These are phyloP conservation scores for Lycium ferocissimum DNA, from an alignment of 257 asterid genomes.

Conservation along the genomic window DNA sequence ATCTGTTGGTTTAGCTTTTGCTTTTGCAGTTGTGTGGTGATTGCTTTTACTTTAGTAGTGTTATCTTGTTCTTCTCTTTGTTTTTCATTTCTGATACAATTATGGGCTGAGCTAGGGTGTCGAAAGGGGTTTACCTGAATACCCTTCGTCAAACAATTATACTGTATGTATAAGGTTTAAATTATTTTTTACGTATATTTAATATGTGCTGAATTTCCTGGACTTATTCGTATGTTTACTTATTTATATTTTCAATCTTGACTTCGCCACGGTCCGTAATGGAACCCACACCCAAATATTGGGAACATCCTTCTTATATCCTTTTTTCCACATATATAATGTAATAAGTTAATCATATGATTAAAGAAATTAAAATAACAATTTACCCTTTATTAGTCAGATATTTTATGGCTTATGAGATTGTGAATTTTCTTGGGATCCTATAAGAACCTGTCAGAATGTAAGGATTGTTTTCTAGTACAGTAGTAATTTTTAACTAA, in stretches of 20 bases:
- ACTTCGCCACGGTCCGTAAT: no score
- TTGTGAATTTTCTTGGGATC: slow-evolving; percentile 43
- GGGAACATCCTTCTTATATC: background rate
- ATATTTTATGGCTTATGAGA: slow-evolving; percentile 24
- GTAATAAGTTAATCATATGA: background rate
- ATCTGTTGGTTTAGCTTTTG: background rate
- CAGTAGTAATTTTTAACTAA: background rate
- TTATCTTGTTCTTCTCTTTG: background rate
- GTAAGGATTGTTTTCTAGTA: slow-evolving; percentile 21
- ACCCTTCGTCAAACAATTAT: no score
- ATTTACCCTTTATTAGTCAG: background rate
- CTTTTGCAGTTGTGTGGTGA: background rate
- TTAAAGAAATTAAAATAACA: background rate
- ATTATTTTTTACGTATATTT: no score
- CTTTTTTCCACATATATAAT: no score
- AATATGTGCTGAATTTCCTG: no score
- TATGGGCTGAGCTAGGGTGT: no score
- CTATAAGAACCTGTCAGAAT: slow-evolving; percentile 40
- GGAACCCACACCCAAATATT: background rate
- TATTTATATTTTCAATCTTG: no score
- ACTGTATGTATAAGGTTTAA: no score
- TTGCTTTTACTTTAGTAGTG: background rate
- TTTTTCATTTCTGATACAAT: background rate
- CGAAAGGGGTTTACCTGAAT: no score
- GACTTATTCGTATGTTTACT: no score